Evolutionary conservation across 106 monocot species (phyloP), one percentile per base, ranked within the genome.

Genomic region (Apostasia shenzhenica): DNA sequence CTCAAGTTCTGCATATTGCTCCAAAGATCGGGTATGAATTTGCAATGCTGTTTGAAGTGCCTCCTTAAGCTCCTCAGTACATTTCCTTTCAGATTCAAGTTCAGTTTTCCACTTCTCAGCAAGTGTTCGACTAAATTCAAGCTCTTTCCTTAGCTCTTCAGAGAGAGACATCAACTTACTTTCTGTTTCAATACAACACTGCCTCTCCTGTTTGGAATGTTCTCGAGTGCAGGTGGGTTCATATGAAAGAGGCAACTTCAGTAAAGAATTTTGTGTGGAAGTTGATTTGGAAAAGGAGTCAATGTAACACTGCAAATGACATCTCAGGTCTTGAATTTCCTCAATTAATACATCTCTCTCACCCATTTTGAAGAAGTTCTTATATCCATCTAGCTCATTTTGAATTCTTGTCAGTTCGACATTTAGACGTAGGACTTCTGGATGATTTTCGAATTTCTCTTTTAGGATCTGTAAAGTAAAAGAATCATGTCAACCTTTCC

Each of bases 1-100:
- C 59, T 93, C 78, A 74, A 93, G 86, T 37, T 93, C 93, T 47
- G 93, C 89, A 78, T 89, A 93, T 55, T 89, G 93, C 40, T 93
- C 93, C 57, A 93, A 75, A 64, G 86, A 86, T 39, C 86, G 71
- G 14, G 89, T 86, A 82, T 86, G 89, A 2, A 84, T 85, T 50
- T 86, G 72, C 79, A 93, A 82, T 55, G 93, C 93, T 62, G 76
- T 93, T 59, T 86, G 83, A 54, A 93, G 13, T 38, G 89, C 93
- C 59, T 93, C 93, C 67, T 86, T 93, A 50, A 86, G 57, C 74
- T 93, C 93, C 48, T 79, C 84, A 1, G 79, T 61, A 74, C 89
- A 93, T 78, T 76, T 84, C 72, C 70, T 86, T 75, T 93, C 93
- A n/a, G 84, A 80, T 55, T 93, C 86, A 59, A 93, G 82, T 59